Base-by-base conservation (phyloP, 2,329 filamentous ascomycete genomes). In the Pseudocercospora cruenta region DNA sequence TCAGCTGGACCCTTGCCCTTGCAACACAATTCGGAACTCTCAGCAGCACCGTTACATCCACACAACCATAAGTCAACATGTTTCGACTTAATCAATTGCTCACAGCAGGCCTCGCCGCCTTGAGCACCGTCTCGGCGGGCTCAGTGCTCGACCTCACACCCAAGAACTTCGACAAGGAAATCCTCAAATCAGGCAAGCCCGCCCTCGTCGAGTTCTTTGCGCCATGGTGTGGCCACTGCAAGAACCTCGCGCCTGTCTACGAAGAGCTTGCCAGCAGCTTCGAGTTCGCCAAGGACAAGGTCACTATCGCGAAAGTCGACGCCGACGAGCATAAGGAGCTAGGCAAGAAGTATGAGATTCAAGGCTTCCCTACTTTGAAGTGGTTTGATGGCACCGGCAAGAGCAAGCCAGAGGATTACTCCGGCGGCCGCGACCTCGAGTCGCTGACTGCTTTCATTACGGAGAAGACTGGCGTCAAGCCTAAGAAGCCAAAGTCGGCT, bases 191-290 rank as follows among this genome's bases (percentile, higher is more conserved):
- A 54, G 93, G 93, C 80, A 98, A 96, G 84, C 94, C 95, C 51
- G 94, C 95, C 0, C 89, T 99, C 26, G 93, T 98, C 74, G 94
- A 98, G 80, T 99, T 99, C 87, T 98, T 96, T 78, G 95, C 95
- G 36, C 94, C 94, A 24, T 99, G 95, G 95, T 99, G 95, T 78
- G 96, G 95, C 33, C 95, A 99, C 86, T 99, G 95, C 92, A 98
- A 98, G 87, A 96, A 84, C 77, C 91, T 99, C 36, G 95, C 95
- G 16, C 96, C 95, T 58, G 84, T 96, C 66, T 99, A 96, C 81
- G 95, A 99, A 80, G 92, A 99, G 78, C 88, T 99, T 51, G 95
- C 88, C 55, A 80, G 84, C 58, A 83, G 85, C 49, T 96, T 94
- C 80, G 88, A 91, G 71, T 88, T 87, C 75, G 88, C 89, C 71